Base-by-base conservation (phyloP, 371 early-diverging fungal genomes). In the Apophysomyces sp. region DNA sequence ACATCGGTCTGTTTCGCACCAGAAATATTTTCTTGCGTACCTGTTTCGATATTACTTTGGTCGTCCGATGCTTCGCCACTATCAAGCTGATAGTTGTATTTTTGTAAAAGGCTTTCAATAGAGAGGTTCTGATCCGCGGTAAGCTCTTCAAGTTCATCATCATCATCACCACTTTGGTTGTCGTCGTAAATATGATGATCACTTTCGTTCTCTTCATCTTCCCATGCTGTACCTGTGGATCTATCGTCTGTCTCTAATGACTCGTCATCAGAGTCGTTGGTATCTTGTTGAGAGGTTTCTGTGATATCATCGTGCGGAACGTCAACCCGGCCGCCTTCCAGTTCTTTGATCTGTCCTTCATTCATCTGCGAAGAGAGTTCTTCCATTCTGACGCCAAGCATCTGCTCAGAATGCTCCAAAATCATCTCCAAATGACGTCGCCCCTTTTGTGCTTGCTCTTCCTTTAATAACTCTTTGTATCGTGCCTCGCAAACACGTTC, bases 391-490 rank as follows among this genome's bases (percentile, higher is more conserved):
- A 81, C 89, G n/a, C 80, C 88, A 12, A 92, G 58, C 69, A 89
- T 81, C 49, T 86, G 86, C 9, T 89, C 85, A 0, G 90, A 89
- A 55, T 88, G 89, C 56, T 90, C 87, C 40, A 92, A 65, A 62
- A 92, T 89, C 56, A 76, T 68, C 61, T 89, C 81, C 61, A 92
- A 57, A 68, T 84, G 86, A 26, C 80, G 80, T 28, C 87, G 82
- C 1, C 87, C 86, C 65, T 88, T 76, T 39, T 81, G 69, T 26
- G 84, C 83, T 40, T 84, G 84, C 55, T 87, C 76, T 60, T 89
- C 88, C 54, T 80, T 77, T 7, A 85, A 51, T 0, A 90, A 55
- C 29, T 86, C 86, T 52, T 81, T 80, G 40, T 82, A 69, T n/a
- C 85, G 69, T 8, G 83, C 85, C 27, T 81, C 81, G 57, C 86